Conservation (phyloP, 306 rosid genomes). For the Bauhinia variegata region DNA sequence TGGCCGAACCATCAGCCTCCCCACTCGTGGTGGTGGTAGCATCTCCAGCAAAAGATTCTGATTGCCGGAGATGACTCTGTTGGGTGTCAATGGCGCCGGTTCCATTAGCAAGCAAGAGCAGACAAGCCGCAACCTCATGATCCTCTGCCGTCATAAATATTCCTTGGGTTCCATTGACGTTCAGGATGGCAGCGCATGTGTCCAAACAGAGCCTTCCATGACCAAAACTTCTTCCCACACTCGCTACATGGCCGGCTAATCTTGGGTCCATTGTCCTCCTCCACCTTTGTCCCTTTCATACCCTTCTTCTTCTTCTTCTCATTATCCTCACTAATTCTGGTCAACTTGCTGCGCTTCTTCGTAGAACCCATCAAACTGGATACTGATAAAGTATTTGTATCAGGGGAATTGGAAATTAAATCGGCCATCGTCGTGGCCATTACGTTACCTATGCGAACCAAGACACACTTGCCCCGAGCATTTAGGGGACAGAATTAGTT, state of each 20-base stretch:
- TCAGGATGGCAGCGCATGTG: slow-evolving; percentile 98
- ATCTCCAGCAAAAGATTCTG: no score
- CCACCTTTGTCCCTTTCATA: slow-evolving; percentile 32
- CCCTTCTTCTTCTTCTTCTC: slow-evolving; percentile 40
- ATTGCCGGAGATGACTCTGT: no score
- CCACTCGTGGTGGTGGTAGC: slow-evolving; percentile 18
- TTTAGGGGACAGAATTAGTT: no score
- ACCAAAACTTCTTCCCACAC: slow-evolving; percentile 79
- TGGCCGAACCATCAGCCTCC: slow-evolving; percentile 1
- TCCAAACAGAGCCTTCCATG: slow-evolving; percentile 82
- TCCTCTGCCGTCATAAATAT: slow-evolving; percentile 47
- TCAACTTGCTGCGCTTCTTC: slow-evolving; percentile 37
- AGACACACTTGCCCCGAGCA: no score
- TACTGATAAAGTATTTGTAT: neutral
- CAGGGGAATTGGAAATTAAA: neutral
- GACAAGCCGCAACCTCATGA: slow-evolving; percentile 59
- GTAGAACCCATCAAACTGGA: neutral
- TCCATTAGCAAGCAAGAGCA: slow-evolving; percentile 55
- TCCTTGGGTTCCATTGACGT: slow-evolving; percentile 54
- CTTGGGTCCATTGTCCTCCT: slow-evolving; percentile 42
- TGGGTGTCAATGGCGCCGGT: no score
- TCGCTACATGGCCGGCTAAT: slow-evolving; percentile 63
- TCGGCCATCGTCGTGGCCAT: slow-evolving; percentile 24
- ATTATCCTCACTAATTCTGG: neutral
- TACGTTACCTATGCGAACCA: no score